Evolutionary conservation across 371 early-diverging fungal genomes (phyloP).

Genomic region (Mortierella sp.): DNA sequence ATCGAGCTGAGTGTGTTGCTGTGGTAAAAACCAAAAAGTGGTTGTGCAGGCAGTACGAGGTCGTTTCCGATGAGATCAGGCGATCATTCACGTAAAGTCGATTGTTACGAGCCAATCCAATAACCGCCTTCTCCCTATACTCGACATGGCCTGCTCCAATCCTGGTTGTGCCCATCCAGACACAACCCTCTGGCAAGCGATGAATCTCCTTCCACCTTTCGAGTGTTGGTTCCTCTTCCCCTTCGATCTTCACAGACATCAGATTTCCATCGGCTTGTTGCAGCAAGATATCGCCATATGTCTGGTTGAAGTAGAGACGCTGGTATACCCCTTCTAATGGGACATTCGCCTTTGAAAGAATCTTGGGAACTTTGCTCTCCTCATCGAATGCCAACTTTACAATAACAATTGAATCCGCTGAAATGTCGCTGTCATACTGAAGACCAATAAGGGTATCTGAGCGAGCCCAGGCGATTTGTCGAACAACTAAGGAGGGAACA

Average conservation of each 20-base stretch:
- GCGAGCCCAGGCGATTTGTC: conserved; percentile 56
- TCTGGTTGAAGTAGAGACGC: conserved; percentile 54
- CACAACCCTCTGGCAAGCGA: conserved; percentile 70
- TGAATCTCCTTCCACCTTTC: conserved; percentile 36
- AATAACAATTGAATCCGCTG: conserved; percentile 36
- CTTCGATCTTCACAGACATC: conserved; percentile 18
- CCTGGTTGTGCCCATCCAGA: conserved; percentile 75
- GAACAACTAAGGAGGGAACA: conserved; percentile 29
- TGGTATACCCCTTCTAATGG: conserved; percentile 40
- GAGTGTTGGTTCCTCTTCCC: conserved; percentile 29
- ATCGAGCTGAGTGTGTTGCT: conserved; percentile 83
- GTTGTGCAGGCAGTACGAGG: conserved; percentile 88
- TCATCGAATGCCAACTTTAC: conserved; percentile 46
- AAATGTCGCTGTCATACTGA: conserved; percentile 42
- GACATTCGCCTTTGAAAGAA: conserved; percentile 21
- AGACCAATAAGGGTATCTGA: conserved; percentile 38
- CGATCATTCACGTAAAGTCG: conserved; percentile 82
- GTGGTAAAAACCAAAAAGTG: conserved; percentile 90
- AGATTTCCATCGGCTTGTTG: conserved; percentile 46
- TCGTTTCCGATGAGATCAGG: conserved; percentile 80
- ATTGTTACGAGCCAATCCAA: conserved; percentile 86
- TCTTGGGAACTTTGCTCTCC: conserved; percentile 37
- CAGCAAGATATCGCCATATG: conserved; percentile 45
- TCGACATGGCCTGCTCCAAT: conserved; percentile 60
- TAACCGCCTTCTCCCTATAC: conserved; percentile 62